A percentile compares a stretch with the other conserved stretches of the same genome.
These are phyloP conservation scores for Botrytis elliptica DNA, from an alignment of 2,329 filamentous ascomycete species.

Conservation along the genomic window DNA sequence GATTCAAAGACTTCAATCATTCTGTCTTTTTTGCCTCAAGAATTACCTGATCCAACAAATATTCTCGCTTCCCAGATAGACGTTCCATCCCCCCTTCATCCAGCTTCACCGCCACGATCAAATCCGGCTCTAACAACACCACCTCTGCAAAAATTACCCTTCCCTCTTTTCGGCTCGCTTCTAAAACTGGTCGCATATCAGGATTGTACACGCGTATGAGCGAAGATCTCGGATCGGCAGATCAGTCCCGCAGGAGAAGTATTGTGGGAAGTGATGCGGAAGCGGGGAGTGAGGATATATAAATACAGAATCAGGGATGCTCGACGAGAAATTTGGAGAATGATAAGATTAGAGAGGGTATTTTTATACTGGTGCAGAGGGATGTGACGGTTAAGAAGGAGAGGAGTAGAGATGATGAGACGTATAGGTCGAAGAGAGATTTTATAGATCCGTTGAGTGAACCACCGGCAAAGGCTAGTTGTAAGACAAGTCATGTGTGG, in stretches of 20 bases:
- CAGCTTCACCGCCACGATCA: too few relatives aligned
- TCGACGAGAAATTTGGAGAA: neutral
- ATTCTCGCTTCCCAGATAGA: too few relatives aligned
- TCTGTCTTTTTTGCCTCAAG: slow-evolving; percentile 25
- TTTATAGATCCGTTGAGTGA: neutral
- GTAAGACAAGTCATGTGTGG: neutral
- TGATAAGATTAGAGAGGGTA: neutral
- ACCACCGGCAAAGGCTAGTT: neutral
- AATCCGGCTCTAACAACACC: too few relatives aligned
- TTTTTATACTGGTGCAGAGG: neutral
- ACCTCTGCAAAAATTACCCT: too few relatives aligned
- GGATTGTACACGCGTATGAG: too few relatives aligned
- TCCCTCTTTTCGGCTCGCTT: too few relatives aligned
- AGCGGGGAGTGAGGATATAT: neutral
- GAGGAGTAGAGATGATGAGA: neutral
- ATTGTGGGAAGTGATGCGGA: neutral
- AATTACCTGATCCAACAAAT: slow-evolving; percentile 25
- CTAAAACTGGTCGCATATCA: too few relatives aligned
- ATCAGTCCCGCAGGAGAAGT: neutral
- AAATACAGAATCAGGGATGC: neutral
- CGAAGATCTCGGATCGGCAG: neutral
- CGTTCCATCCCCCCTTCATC: too few relatives aligned
- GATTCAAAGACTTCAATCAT: slow-evolving; percentile 1
- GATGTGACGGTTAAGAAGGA: neutral
- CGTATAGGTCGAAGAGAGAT: neutral